phyloP scores from a whole-genome alignment of 768 basidiomycete genomes.

The Suillus luteus region DNA sequence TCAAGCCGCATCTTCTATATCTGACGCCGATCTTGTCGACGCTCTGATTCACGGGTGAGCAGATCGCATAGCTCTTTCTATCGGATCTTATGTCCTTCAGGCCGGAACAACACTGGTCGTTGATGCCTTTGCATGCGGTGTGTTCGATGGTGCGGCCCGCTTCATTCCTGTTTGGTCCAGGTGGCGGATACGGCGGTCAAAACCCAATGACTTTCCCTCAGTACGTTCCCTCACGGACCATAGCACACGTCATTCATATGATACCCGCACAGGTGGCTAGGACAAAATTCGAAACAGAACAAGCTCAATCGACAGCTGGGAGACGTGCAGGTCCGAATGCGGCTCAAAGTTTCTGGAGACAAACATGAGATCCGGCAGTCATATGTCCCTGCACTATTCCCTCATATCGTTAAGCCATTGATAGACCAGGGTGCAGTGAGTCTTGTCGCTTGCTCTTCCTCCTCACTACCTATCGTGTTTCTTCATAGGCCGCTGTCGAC shows the following conservation, averaged over 20 bases:
- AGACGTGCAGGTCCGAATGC: conserved; percentile 95
- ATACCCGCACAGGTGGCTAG: conserved; percentile 80
- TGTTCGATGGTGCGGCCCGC: conserved; percentile 90
- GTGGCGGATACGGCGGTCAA: conserved; percentile 65
- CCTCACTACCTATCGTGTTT: conserved; percentile 6
- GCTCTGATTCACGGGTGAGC: conserved; percentile 86
- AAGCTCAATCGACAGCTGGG: conserved; percentile 80
- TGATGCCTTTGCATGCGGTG: conserved; percentile 93
- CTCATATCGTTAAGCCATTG: conserved; percentile 78
- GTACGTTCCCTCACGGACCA: conserved; percentile 46
- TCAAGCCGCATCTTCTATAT: conserved; percentile 87
- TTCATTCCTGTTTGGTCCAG: conserved; percentile 75
- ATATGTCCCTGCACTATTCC: conserved; percentile 88
- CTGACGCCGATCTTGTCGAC: conserved; percentile 94
- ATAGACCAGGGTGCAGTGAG: conserved; percentile 73
- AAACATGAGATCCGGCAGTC: conserved; percentile 87
- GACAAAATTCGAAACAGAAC: conserved; percentile 92
- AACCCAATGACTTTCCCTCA: conserved; percentile 79
- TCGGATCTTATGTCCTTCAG: conserved; percentile 40
- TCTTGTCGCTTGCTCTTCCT: conserved; percentile 21
- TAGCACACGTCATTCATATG: conserved; percentile 6
- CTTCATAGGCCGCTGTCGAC: conserved; percentile 68
- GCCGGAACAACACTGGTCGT: conserved; percentile 91
- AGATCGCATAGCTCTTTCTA: background rate
- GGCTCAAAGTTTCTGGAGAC: conserved; percentile 89